Percentiles rank a stretch among this genome's conserved stretches.
phyloP scores from a whole-genome alignment of 1,284 basidiomycete species.

The Trametes pubescens region DNA sequence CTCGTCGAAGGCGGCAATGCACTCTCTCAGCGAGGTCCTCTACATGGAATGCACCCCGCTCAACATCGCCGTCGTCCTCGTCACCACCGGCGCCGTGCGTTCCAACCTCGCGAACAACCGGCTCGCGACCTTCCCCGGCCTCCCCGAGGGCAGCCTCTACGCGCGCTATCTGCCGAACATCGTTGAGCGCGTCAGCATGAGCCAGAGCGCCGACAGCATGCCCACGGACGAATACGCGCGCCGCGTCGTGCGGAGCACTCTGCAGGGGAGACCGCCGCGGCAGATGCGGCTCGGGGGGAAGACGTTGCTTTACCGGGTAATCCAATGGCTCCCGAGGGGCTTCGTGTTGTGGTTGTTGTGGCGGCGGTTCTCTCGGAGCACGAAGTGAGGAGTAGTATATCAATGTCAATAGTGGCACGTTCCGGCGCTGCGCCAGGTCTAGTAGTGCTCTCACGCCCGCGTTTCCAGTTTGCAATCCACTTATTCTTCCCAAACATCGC shows the following conservation, averaged over 20 bases:
- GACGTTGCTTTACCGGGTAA: constrained; percentile 49
- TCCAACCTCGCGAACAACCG: constrained; percentile 68
- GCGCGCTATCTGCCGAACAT: constrained; percentile 59
- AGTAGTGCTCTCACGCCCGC: no score
- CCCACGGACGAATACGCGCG: constrained; percentile 59
- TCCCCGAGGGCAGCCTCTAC: constrained; percentile 64
- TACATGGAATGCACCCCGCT: constrained; percentile 76
- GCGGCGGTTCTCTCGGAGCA: constrained; percentile 11
- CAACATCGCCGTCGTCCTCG: constrained; percentile 63
- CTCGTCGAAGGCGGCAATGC: constrained; percentile 72
- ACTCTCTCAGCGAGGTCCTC: constrained; percentile 67
- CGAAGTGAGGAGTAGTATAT: not conserved
- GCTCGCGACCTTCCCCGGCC: constrained; percentile 46
- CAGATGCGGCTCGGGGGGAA: constrained; percentile 47
- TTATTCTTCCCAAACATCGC: no score
- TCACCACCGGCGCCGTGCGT: constrained; percentile 64
- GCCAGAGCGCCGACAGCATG: constrained; percentile 58
- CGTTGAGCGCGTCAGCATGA: constrained; percentile 57
- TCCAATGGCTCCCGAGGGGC: constrained; percentile 60
- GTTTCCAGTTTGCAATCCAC: no score
- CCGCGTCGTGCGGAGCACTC: constrained; percentile 53
- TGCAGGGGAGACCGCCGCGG: constrained; percentile 43
- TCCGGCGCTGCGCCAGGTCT: no score
- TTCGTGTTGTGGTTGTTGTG: constrained; percentile 22
- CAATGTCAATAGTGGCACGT: no score